Conservation (phyloP, 1,284 basidiomycete genomes). For the Cutaneotrichosporon curvatum region DNA sequence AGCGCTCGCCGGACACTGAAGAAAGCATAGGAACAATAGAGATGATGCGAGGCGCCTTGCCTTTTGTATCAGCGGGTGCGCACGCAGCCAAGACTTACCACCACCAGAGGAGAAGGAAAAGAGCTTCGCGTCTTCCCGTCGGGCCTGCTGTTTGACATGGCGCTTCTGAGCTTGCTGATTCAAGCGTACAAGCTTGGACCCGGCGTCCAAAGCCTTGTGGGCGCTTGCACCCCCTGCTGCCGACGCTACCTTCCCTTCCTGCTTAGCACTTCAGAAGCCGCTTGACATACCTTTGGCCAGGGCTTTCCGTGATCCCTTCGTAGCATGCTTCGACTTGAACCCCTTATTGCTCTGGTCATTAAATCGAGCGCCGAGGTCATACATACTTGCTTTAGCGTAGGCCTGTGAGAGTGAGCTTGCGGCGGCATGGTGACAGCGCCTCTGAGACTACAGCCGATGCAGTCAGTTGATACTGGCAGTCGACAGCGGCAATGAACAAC, state of each 20-base stretch:
- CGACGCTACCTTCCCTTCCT: neutral
- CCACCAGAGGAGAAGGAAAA: constrained; percentile 46
- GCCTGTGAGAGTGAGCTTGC: constrained; percentile 57
- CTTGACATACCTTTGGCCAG: constrained; percentile 69
- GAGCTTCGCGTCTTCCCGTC: constrained; percentile 50
- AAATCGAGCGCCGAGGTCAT: neutral
- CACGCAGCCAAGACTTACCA: constrained; percentile 15
- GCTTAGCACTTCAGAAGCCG: too few relatives aligned
- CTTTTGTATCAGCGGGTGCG: constrained; percentile 16
- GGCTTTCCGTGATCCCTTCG: constrained; percentile 70
- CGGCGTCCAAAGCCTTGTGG: constrained; percentile 24
- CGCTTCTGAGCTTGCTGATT: constrained; percentile 41
- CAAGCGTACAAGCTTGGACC: constrained; percentile 37
- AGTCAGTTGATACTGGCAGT: too few relatives aligned
- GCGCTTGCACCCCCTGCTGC: neutral
- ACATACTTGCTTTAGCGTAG: constrained; percentile 74
- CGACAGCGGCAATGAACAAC: neutral
- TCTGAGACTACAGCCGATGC: neutral
- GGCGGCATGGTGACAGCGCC: constrained; percentile 16
- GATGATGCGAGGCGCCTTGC: constrained; percentile 47
- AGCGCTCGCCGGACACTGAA: constrained; percentile 55
- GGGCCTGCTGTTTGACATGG: constrained; percentile 59
- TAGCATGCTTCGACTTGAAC: constrained; percentile 82
- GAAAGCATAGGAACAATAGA: constrained; percentile 44
- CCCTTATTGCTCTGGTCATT: constrained; percentile 66